phyloP scores from a whole-genome alignment of 2,329 filamentous ascomycete species.

The Trichoderma sp. region DNA sequence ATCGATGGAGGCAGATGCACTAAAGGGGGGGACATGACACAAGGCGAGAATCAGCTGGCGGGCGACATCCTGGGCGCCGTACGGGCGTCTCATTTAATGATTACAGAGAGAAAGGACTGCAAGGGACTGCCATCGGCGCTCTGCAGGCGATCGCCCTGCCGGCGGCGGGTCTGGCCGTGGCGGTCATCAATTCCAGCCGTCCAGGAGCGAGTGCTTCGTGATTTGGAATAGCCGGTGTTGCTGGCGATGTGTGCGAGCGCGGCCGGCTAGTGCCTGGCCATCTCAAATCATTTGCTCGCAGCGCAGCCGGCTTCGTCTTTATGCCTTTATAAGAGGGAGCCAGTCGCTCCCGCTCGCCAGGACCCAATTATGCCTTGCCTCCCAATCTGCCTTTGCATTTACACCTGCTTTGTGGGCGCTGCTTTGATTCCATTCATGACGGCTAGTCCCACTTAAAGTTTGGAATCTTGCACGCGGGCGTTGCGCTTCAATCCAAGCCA shows the following conservation, averaged over 20 bases:
- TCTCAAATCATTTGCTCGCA: neutral
- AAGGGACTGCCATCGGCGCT: neutral
- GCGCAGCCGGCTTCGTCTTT: neutral
- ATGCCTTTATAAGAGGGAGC: slow-evolving; percentile 9
- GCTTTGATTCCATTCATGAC: slow-evolving; percentile 19
- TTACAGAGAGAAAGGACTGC: neutral
- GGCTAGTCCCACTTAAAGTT: slow-evolving; percentile 23
- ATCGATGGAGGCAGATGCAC: neutral
- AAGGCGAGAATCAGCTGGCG: neutral
- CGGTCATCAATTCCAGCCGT: neutral
- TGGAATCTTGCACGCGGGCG: slow-evolving; percentile 18
- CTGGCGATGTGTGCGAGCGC: neutral
- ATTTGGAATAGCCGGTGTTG: slow-evolving; percentile 16
- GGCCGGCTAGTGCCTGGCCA: neutral
- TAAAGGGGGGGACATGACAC: neutral
- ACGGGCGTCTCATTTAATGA: neutral
- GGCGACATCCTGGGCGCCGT: neutral
- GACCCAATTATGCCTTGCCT: neutral
- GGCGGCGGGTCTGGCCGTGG: neutral
- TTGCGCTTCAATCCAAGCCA: neutral
- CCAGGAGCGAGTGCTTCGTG: slow-evolving; percentile 18
- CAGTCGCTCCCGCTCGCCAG: neutral
- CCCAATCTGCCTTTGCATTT: neutral
- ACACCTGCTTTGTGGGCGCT: neutral
- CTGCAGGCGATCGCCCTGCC: neutral